Conservation (phyloP, 1,284 basidiomycete species). For the Meripilus lineatus region DNA sequence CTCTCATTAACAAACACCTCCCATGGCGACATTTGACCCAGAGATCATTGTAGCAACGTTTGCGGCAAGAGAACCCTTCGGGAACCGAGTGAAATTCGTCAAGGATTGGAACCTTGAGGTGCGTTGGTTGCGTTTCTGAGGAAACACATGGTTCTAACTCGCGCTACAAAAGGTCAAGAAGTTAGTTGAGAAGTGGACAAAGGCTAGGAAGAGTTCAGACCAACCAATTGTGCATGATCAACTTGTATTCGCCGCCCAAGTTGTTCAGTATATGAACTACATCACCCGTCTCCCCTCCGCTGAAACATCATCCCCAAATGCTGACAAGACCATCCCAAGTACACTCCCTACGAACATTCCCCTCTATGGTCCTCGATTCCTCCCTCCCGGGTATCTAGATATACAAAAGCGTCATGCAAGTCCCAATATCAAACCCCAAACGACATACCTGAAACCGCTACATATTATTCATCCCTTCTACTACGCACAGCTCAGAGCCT, state of each 20-base stretch:
- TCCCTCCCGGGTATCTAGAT: constrained; percentile 6
- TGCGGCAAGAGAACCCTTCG: too few relatives aligned
- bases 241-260: background rate
- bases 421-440: constrained; percentile 3
- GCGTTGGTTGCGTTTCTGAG: too few relatives aligned
- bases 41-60: too few relatives aligned
- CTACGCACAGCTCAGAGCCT: constrained; percentile 10
- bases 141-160: too few relatives aligned
- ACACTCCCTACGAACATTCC: background rate
- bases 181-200: too few relatives aligned
- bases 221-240: background rate
- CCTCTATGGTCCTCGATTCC: constrained; percentile 4
- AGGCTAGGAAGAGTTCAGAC: too few relatives aligned
- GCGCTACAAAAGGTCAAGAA: too few relatives aligned
- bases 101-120: too few relatives aligned
- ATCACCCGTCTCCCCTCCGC: background rate
- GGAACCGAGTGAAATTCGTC: too few relatives aligned
- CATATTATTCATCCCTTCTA: constrained; percentile 17
- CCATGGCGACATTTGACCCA: too few relatives aligned
- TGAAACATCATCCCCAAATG: constrained; percentile 1
- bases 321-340: background rate
- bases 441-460: constrained; percentile 13
- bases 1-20: too few relatives aligned
- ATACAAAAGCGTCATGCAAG: background rate
- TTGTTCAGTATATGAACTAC: constrained; percentile 3